Evolutionary conservation across 2,329 filamentous ascomycete genomes (phyloP).

Genomic region (Fusarium nisikadoi): DNA sequence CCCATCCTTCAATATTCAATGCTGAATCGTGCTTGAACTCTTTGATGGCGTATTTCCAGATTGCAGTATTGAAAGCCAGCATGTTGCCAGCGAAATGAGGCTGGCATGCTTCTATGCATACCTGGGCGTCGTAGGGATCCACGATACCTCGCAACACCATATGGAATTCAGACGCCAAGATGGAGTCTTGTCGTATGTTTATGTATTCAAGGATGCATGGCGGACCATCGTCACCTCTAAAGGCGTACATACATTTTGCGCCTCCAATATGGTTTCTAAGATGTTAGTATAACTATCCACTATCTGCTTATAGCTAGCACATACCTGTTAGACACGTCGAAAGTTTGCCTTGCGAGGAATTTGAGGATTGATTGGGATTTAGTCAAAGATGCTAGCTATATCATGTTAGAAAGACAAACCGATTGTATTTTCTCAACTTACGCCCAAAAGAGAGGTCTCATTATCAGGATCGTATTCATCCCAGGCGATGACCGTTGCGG

Average conservation of each 20-base stretch:
- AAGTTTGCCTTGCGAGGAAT: not conserved
- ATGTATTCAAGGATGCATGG: not conserved
- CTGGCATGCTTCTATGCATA: not conserved
- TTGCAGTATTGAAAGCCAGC: not conserved
- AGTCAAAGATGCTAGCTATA: not conserved
- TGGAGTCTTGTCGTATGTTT: not conserved
- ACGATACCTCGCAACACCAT: not conserved
- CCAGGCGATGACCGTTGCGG: not conserved
- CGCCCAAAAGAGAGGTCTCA: not conserved
- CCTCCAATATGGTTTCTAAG: not conserved
- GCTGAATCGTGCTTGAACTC: not conserved
- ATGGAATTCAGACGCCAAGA: not conserved
- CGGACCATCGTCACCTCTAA: not conserved
- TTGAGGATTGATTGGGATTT: not conserved
- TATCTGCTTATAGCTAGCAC: too few relatives aligned
- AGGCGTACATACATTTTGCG: not conserved
- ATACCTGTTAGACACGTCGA: not conserved
- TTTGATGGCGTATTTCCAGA: not conserved
- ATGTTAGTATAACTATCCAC: not conserved
- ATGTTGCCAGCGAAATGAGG: not conserved
- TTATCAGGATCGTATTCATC: not conserved
- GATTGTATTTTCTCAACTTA: not conserved
- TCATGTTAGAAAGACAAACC: rapidly evolving
- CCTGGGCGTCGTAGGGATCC: not conserved
- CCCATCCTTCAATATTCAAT: not conserved